A percentile compares a stretch with the other conserved stretches of the same genome.
Evolutionary conservation across 2,329 filamentous ascomycete species (phyloP).

Genomic region (Aureobasidium sp.): DNA sequence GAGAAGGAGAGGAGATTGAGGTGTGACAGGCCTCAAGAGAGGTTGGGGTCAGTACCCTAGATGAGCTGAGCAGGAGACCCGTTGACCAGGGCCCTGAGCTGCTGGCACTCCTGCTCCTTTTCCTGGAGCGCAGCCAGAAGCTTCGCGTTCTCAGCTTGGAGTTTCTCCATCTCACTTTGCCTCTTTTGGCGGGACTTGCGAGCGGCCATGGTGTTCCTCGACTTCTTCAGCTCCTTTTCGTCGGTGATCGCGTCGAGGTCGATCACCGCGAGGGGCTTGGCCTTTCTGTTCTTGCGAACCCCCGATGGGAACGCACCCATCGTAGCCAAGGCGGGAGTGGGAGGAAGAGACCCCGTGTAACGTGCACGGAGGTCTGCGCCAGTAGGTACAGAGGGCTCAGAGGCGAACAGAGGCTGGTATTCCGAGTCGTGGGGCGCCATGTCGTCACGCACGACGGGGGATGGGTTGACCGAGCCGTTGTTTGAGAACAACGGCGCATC

Average conservation of each 20-base stretch:
- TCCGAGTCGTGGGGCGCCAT: background rate
- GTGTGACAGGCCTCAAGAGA: background rate
- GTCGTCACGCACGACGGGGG: background rate
- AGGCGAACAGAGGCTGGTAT: background rate
- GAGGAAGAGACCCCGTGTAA: background rate
- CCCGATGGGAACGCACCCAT: background rate
- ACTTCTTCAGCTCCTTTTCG: conserved; percentile 78
- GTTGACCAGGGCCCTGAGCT: background rate
- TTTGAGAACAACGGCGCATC: conserved; percentile 57
- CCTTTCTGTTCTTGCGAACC: conserved; percentile 56
- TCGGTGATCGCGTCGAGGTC: conserved; percentile 62
- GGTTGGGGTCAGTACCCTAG: background rate
- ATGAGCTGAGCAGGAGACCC: background rate
- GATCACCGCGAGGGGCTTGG: conserved; percentile 68
- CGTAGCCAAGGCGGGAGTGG: background rate
- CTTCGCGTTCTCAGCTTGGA: conserved; percentile 61
- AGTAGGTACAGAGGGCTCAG: background rate
- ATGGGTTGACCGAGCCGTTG: background rate
- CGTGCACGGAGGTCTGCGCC: background rate
- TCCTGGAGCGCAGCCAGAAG: conserved; percentile 33
- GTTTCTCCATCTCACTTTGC: conserved; percentile 62
- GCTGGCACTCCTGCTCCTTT: background rate
- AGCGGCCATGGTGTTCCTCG: conserved; percentile 85
- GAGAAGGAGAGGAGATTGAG: background rate
- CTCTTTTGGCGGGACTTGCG: conserved; percentile 89